phyloP scores from a whole-genome alignment of 2,329 filamentous ascomycete genomes.

The Aspergillus phoenicis region DNA sequence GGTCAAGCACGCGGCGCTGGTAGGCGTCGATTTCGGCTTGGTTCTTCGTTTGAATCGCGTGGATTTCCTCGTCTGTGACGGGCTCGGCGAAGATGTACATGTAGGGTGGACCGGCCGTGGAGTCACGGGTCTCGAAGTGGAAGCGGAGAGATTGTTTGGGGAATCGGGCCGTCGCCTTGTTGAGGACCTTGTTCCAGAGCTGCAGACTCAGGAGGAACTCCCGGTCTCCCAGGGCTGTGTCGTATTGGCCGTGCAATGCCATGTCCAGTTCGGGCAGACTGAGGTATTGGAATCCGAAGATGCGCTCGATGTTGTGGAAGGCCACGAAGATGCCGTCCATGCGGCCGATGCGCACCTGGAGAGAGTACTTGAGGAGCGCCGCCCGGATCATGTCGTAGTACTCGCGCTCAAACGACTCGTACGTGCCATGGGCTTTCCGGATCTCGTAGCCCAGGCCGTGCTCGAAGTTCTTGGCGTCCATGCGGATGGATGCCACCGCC shows the following conservation, averaged over 20 bases:
- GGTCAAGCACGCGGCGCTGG: constrained; percentile 55
- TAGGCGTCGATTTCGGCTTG: constrained; percentile 68
- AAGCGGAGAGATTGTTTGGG: constrained; percentile 75
- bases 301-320: constrained; percentile 90
- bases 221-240: constrained; percentile 70
- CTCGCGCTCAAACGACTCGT: constrained; percentile 91
- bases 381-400: constrained; percentile 96
- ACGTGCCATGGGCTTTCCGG: constrained; percentile 71
- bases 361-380: constrained; percentile 92
- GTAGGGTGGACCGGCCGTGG: constrained; percentile 53
- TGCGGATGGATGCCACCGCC: constrained; percentile 86
- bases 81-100: constrained; percentile 93
- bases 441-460: constrained; percentile 87
- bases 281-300: constrained; percentile 97
- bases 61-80: constrained; percentile 71
- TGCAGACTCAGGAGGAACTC: constrained; percentile 83
- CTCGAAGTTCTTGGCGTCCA: constrained; percentile 74
- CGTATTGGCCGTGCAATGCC: constrained; percentile 77
- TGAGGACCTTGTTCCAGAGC: constrained; percentile 76
- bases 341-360: constrained; percentile 93
- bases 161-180: constrained; percentile 73
- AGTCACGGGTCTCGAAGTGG: constrained; percentile 75
- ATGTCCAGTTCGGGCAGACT: constrained; percentile 82
- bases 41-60: constrained; percentile 70
- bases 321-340: constrained; percentile 99